A percentile compares a stretch with the other conserved stretches of the same genome.
phyloP scores from a whole-genome alignment of 495 filamentous ascomycete species.

The Penicillium chermesinum region DNA sequence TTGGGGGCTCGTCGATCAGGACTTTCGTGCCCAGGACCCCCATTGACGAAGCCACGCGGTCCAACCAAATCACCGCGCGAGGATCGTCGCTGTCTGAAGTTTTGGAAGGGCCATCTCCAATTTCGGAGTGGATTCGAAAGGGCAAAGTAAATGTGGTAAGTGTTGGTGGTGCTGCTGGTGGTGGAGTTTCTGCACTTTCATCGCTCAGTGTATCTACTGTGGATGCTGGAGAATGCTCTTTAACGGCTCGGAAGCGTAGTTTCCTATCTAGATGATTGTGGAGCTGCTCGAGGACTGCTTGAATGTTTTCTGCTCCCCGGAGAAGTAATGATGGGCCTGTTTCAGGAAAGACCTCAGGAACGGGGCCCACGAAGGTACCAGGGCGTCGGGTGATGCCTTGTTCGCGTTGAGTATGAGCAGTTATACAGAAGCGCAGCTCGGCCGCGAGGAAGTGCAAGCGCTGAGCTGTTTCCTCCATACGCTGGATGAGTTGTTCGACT shows the following conservation, averaged over 20 bases:
- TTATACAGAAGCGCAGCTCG: constrained; percentile 22
- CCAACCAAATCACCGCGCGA: constrained; percentile 30
- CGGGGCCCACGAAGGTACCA: constrained; percentile 20
- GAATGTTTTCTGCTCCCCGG: constrained; percentile 22
- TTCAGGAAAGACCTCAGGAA: constrained; percentile 22
- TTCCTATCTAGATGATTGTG: constrained; percentile 8
- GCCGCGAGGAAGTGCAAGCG: constrained; percentile 7
- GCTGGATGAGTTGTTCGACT: constrained; percentile 9
- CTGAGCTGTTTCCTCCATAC: constrained; percentile 17
- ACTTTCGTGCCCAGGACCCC: constrained; percentile 25
- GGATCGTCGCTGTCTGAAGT: constrained; percentile 19
- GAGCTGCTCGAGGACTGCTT: constrained; percentile 14
- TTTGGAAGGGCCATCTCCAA: constrained; percentile 21
- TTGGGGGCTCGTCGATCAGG: background rate
- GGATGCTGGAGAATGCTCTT: constrained; percentile 15
- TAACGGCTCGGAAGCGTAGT: constrained; percentile 12
- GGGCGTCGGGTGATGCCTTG: constrained; percentile 23
- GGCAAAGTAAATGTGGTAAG: constrained; percentile 12
- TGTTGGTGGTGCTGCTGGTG: constrained; percentile 1
- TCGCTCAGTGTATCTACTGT: constrained; percentile 7
- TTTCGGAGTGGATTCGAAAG: constrained; percentile 26
- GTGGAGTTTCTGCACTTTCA: constrained; percentile 6
- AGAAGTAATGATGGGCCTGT: constrained; percentile 26
- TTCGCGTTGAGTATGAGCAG: constrained; percentile 20
- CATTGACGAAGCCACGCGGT: constrained; percentile 38